phyloP scores from a whole-genome alignment of 345 rosid species.

The Ricinus communis region DNA sequence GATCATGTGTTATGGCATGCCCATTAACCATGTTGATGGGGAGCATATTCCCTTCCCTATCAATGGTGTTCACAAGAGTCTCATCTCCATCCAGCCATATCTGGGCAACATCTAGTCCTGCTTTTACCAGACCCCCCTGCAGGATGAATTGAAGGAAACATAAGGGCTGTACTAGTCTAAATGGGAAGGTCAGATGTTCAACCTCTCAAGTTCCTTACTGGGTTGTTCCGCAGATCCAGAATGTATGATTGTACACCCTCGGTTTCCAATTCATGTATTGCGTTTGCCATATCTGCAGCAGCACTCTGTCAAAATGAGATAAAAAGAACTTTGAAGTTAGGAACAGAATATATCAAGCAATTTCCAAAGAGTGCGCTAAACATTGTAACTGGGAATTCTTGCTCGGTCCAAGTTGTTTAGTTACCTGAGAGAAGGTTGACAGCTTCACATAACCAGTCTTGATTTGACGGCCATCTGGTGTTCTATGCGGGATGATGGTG shows the following conservation, averaged over 20 bases:
- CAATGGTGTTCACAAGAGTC: constrained; percentile 82
- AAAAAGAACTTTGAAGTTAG: not conserved
- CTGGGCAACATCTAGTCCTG: constrained; percentile 86
- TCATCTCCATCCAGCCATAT: constrained; percentile 92
- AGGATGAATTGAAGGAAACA: constrained; percentile 6
- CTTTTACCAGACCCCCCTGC: constrained; percentile 90
- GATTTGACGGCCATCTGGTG: constrained; percentile 55
- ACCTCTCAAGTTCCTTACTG: constrained; percentile 34
- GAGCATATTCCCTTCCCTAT: constrained; percentile 68
- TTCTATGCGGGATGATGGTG: constrained; percentile 74
- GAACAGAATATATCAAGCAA: not conserved
- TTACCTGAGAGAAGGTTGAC: constrained; percentile 77
- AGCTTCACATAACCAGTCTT: constrained; percentile 86
- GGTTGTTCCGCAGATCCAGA: constrained; percentile 81
- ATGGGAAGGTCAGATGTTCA: not conserved
- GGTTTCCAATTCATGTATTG: constrained; percentile 71
- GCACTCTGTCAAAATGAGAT: constrained; percentile 53
- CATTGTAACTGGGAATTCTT: not conserved
- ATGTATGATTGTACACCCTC: constrained; percentile 80
- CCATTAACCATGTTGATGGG: constrained; percentile 76
- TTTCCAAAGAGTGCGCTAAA: not conserved
- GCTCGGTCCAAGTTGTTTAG: not conserved
- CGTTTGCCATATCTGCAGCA: constrained; percentile 68
- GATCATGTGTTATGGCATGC: constrained; percentile 83
- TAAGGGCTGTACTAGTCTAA: constrained; percentile 3